Conservation (phyloP, 164 flowering plant genomes). For the Vitis amurensis region DNA sequence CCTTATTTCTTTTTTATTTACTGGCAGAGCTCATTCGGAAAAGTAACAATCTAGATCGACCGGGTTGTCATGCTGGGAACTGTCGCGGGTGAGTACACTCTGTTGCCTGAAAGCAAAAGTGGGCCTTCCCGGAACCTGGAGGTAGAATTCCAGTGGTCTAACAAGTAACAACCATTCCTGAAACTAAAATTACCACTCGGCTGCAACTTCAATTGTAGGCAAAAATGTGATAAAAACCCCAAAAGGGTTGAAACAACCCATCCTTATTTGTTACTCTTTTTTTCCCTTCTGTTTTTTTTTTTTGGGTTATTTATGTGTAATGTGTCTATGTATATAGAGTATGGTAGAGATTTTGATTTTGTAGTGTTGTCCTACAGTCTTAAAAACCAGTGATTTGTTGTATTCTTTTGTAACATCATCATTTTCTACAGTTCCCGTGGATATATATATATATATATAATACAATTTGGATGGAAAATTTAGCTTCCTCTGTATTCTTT, state of each 20-base stretch:
- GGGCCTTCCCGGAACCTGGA: conserved; percentile 83
- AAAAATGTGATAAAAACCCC: conserved; percentile 5
- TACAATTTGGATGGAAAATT: neutral
- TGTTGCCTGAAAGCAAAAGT: conserved; percentile 88
- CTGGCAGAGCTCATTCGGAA: conserved; percentile 87
- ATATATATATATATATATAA: neutral
- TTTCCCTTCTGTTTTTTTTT: neutral
- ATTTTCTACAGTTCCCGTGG: neutral
- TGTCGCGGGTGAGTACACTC: conserved; percentile 89
- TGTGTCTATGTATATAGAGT: conserved; percentile 38
- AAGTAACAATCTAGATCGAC: conserved; percentile 96
- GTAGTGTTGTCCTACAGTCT: conserved; percentile 18
- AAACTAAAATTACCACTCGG: conserved; percentile 6
- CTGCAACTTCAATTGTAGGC: conserved; percentile 13
- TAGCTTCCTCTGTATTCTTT: conserved; percentile 8
- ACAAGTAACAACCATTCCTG: conserved; percentile 38
- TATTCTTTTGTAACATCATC: conserved; percentile 46
- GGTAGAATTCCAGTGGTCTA: conserved; percentile 97
- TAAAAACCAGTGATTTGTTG: conserved; percentile 16
- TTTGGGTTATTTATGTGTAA: conserved; percentile 17
- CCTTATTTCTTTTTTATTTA: conserved; percentile 6
- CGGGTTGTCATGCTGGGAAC: conserved; percentile 94
- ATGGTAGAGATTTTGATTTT: conserved; percentile 17
- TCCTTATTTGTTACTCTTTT: neutral
- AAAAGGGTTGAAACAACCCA: neutral